phyloP scores from a whole-genome alignment of 2,329 filamentous ascomycete species.

The Aspergillus pseudoterreus region DNA sequence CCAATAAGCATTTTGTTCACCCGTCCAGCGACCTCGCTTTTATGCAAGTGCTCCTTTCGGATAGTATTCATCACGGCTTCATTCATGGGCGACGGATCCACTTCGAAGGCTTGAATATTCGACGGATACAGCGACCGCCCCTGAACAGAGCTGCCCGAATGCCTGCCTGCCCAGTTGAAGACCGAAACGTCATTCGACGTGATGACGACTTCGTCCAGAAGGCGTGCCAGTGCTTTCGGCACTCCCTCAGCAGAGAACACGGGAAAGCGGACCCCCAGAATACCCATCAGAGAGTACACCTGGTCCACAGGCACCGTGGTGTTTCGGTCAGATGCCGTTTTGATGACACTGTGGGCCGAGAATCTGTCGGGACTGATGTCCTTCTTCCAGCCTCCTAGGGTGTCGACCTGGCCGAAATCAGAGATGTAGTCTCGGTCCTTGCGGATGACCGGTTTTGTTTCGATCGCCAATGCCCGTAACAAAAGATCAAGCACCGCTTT shows the following conservation, averaged over 20 bases:
- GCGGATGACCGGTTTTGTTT: not conserved
- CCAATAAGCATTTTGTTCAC: not conserved
- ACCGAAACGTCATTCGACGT: slow-evolving; percentile 14
- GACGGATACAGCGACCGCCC: slow-evolving; percentile 10
- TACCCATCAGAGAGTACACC: slow-evolving; percentile 18
- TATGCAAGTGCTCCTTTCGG: not conserved
- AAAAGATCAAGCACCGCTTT: not conserved
- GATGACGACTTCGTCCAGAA: slow-evolving; percentile 15
- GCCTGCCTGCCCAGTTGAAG: slow-evolving; percentile 12
- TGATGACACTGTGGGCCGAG: slow-evolving; percentile 12
- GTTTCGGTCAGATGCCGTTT: slow-evolving; percentile 8
- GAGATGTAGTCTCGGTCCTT: not conserved
- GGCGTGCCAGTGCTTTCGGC: slow-evolving; percentile 11
- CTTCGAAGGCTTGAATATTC: slow-evolving; percentile 6
- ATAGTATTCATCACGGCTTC: not conserved
- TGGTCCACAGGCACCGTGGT: slow-evolving; percentile 14
- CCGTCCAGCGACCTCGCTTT: not conserved
- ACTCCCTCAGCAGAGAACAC: slow-evolving; percentile 15
- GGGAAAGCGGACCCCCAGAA: slow-evolving; percentile 15
- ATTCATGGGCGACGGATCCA: not conserved
- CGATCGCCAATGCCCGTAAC: slow-evolving; percentile 1
- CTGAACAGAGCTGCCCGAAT: slow-evolving; percentile 5
- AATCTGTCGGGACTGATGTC: not conserved
- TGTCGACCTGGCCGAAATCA: not conserved
- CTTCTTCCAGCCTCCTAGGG: not conserved